These are phyloP conservation scores for Camptophora hylomeconis DNA, from an alignment of 2,329 filamentous ascomycete genomes.

Conservation along the genomic window DNA sequence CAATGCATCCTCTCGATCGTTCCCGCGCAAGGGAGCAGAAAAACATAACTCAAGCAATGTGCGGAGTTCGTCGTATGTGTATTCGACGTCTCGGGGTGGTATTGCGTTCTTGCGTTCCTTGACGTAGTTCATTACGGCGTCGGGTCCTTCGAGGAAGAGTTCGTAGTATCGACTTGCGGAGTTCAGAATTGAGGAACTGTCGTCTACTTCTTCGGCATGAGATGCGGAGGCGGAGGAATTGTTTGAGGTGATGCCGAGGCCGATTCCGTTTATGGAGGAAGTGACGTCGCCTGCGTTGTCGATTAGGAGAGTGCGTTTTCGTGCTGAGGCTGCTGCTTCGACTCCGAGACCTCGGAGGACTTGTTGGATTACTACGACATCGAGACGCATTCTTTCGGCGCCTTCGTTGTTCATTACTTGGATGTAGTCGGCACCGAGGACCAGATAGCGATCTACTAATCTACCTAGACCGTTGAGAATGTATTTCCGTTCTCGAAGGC, in stretches of 20 bases:
- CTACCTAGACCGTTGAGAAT: slow-evolving; percentile 63
- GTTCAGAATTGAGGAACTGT: slow-evolving; percentile 29
- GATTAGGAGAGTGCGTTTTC: slow-evolving; percentile 9
- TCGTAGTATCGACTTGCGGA: slow-evolving; percentile 33
- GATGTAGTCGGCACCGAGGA: slow-evolving; percentile 57
- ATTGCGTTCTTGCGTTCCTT: slow-evolving; percentile 33
- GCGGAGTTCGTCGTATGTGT: slow-evolving; percentile 34
- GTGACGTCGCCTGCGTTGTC: slow-evolving; percentile 3
- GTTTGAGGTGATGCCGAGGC: slow-evolving; percentile 11
- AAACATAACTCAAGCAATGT: slow-evolving; percentile 33
- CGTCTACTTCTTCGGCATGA: slow-evolving; percentile 18
- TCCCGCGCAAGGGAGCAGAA: slow-evolving; percentile 30
- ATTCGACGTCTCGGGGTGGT: slow-evolving; percentile 22
- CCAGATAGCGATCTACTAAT: slow-evolving; percentile 67
- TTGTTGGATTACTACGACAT: slow-evolving; percentile 89
- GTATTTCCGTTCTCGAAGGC: slow-evolving; percentile 57
- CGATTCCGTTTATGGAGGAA: slow-evolving; percentile 4
- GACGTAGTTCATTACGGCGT: slow-evolving; percentile 31
- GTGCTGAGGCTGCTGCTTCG: slow-evolving; percentile 15
- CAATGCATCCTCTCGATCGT: slow-evolving; percentile 33
- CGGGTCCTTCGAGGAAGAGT: slow-evolving; percentile 34
- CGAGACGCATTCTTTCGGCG: slow-evolving; percentile 77
- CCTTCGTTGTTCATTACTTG: slow-evolving; percentile 75
- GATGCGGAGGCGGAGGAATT: slow-evolving; percentile 6
- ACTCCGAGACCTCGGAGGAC: slow-evolving; percentile 74